These are phyloP conservation scores for Thoreauomyces humboldtii DNA, from an alignment of 192 early-diverging fungal species.

Conservation along the genomic window DNA sequence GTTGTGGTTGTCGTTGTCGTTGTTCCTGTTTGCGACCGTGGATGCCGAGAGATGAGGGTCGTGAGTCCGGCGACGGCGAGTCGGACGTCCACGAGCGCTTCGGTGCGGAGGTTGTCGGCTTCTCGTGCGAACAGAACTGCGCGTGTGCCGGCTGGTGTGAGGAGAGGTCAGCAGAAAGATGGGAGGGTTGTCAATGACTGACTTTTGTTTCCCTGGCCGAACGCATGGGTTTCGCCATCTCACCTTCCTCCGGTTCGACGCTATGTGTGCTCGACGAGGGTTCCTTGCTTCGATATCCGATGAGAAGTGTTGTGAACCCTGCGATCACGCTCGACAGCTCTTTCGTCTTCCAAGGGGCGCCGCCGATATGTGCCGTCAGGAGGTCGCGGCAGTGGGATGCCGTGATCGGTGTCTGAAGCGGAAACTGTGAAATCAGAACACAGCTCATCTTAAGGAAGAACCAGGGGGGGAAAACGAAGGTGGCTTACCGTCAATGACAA, in stretches of 20 bases:
- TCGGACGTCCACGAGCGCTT: slow-evolving; percentile 62
- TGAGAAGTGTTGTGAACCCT: slow-evolving; percentile 20
- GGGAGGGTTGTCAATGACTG: background rate
- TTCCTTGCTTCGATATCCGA: slow-evolving; percentile 28
- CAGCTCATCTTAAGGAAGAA: too few relatives aligned
- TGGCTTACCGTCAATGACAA: slow-evolving; percentile 49
- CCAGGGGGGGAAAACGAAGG: slow-evolving; percentile 5
- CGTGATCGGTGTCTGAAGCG: slow-evolving; percentile 47
- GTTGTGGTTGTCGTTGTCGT: background rate
- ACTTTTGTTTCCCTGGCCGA: background rate
- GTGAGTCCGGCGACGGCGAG: slow-evolving; percentile 10
- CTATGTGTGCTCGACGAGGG: slow-evolving; percentile 15
- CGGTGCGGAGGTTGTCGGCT: slow-evolving; percentile 71
- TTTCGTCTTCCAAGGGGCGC: slow-evolving; percentile 29
- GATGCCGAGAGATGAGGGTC: background rate
- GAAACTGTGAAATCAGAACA: background rate
- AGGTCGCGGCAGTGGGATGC: slow-evolving; percentile 52
- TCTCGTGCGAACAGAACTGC: slow-evolving; percentile 77
- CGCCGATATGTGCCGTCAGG: slow-evolving; percentile 43
- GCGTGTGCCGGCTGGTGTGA: slow-evolving; percentile 22
- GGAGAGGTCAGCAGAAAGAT: background rate
- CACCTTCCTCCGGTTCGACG: background rate
- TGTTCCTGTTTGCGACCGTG: background rate
- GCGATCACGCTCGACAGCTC: slow-evolving; percentile 20
- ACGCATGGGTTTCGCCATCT: background rate